Conservation (phyloP, 306 rosid genomes). For the Ormosia semicastrata region DNA sequence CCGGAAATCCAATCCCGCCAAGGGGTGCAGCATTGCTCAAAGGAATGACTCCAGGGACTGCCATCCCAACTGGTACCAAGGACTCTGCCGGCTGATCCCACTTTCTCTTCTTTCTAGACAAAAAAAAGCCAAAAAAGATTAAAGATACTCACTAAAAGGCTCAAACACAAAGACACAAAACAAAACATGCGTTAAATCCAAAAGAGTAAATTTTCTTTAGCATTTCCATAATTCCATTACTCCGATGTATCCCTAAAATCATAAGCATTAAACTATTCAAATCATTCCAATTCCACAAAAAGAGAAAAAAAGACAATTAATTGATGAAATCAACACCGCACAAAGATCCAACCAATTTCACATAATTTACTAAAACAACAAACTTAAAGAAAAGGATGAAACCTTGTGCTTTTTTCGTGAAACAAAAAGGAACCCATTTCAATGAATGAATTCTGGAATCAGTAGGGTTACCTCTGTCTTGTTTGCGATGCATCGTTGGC, state of each 20-base stretch:
- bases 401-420: background rate
- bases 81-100: slow-evolving; percentile 98
- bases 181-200: background rate
- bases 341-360: background rate
- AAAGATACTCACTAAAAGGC: background rate
- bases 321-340: background rate
- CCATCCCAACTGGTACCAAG: slow-evolving; percentile 48
- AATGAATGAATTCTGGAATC: background rate
- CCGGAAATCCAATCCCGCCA: slow-evolving; percentile 44
- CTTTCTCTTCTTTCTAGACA: slow-evolving; percentile 80
- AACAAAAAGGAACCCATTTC: background rate
- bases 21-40: slow-evolving; percentile 38
- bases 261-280: background rate
- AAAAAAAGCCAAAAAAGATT: background rate
- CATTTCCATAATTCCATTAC: background rate
- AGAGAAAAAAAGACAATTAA: background rate
- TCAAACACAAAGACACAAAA: background rate
- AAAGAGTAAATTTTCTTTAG: background rate
- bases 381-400: background rate
- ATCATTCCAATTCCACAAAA: background rate
- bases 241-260: background rate
- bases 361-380: background rate
- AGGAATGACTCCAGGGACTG: slow-evolving; percentile 55
- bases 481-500: slow-evolving; percentile 62
- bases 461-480: slow-evolving; percentile 59